Conservation (phyloP, 148 eudicot genomes). For the Dianthus caryophyllus region DNA sequence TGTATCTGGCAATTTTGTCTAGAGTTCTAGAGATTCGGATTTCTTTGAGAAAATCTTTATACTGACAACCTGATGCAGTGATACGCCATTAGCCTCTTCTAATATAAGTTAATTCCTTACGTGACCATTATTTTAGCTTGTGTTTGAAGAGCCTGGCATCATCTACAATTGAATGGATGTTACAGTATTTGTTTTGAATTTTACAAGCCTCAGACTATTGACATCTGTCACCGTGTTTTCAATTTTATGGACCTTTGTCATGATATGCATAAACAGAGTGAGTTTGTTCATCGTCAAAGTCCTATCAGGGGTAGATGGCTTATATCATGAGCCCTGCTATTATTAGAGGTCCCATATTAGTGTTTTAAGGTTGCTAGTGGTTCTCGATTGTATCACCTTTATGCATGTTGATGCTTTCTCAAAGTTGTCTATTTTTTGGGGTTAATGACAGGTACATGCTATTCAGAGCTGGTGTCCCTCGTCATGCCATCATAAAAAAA, state of each 20-base stretch:
- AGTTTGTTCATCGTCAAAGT: background rate
- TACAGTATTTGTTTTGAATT: background rate
- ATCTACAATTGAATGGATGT: too few species aligned
- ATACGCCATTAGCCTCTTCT: background rate
- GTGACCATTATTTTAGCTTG: background rate
- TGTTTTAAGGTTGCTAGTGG: background rate
- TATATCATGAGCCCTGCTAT: background rate
- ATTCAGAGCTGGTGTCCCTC: slow-evolving; percentile 92
- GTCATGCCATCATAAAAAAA: slow-evolving; percentile 92
- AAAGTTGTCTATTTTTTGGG: slow-evolving; percentile 3
- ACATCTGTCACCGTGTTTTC: slow-evolving; percentile 1
- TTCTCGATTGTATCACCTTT: slow-evolving; percentile 6
- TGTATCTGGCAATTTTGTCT: background rate
- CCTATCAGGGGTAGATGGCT: background rate
- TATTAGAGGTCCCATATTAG: background rate
- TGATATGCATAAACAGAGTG: background rate
- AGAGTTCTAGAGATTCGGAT: background rate
- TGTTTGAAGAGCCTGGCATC: background rate
- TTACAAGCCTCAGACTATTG: background rate
- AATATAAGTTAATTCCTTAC: background rate
- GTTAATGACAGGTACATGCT: slow-evolving; percentile 67
- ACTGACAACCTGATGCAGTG: background rate
- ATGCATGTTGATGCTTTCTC: background rate
- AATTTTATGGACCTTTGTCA: background rate
- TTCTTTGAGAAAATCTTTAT: slow-evolving; percentile 5